phyloP scores from a whole-genome alignment of 805 yeast genomes.

The Torulaspora maleeae region DNA sequence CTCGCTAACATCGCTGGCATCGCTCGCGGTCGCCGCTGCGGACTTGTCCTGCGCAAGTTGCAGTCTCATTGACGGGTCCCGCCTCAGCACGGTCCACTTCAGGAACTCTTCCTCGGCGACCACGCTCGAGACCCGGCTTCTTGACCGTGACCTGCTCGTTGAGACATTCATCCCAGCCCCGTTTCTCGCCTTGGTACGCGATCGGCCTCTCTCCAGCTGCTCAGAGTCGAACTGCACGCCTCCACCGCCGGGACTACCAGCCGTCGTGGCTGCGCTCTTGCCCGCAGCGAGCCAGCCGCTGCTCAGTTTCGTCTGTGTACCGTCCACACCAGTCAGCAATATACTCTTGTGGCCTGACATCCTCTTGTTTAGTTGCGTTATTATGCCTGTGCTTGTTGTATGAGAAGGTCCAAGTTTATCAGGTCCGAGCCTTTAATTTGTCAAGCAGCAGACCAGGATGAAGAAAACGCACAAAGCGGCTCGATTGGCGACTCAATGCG shows the following conservation, averaged over 20 bases:
- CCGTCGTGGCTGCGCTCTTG: not conserved
- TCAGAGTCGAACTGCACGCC: constrained; percentile 31
- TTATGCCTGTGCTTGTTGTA: not conserved
- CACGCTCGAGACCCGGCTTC: constrained; percentile 29
- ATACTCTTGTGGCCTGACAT: constrained; percentile 22
- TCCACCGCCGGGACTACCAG: not conserved
- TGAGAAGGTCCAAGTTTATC: not conserved
- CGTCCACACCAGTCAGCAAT: constrained; percentile 24
- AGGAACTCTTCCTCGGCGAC: constrained; percentile 39
- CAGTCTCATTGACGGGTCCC: constrained; percentile 69
- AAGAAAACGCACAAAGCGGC: not conserved
- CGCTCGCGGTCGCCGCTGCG: constrained; percentile 14
- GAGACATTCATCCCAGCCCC: constrained; percentile 14
- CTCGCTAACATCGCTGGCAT: constrained; percentile 15
- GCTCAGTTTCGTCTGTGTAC: constrained; percentile 10
- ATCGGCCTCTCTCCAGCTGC: constrained; percentile 29
- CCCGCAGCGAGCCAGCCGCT: not conserved
- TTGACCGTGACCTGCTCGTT: constrained; percentile 29
- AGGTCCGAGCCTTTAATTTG: constrained; percentile 4
- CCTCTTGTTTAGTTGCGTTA: constrained; percentile 3
- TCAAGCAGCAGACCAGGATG: not conserved
- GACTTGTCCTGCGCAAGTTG: constrained; percentile 1
- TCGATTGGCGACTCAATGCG: not conserved
- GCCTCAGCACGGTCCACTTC: constrained; percentile 63
- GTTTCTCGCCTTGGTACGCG: constrained; percentile 22